Percentiles rank a stretch among this genome's conserved stretches.
Conservation (phyloP, 1,284 basidiomycete genomes). For the Mycena sp. region DNA sequence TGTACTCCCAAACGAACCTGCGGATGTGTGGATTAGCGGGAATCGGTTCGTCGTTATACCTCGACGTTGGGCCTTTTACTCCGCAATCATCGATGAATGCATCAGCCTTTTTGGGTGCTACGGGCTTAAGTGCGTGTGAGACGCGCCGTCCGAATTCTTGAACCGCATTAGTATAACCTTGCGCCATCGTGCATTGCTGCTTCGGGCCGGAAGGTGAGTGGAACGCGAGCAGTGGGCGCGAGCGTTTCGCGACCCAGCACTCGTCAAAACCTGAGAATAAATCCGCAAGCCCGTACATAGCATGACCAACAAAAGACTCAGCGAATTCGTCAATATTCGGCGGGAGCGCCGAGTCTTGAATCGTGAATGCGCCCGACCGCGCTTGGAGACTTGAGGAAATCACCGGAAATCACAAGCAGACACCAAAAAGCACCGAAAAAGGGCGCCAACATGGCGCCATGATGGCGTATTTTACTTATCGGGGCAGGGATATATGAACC, state of each 20-base stretch:
- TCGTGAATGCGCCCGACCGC: too few species aligned
- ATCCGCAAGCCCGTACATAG: too few species aligned
- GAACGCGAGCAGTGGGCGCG: slow-evolving; percentile 40
- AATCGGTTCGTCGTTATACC: slow-evolving; percentile 34
- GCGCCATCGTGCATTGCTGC: slow-evolving; percentile 33
- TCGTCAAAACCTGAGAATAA: slow-evolving; percentile 42
- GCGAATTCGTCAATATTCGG: too few species aligned
- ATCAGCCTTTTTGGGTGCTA: too few species aligned
- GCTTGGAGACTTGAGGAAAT: slow-evolving; percentile 45
- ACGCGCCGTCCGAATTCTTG: slow-evolving; percentile 39
- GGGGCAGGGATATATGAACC: too few species aligned
- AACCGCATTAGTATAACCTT: slow-evolving; percentile 41
- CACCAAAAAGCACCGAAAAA: too few species aligned
- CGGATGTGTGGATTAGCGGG: slow-evolving; percentile 29
- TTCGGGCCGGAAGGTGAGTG: slow-evolving; percentile 32
- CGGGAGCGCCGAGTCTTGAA: too few species aligned
- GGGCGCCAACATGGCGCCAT: too few species aligned
- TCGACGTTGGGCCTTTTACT: slow-evolving; percentile 37
- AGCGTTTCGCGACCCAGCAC: slow-evolving; percentile 22
- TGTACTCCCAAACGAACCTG: slow-evolving; percentile 38
- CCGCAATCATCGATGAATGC: slow-evolving; percentile 43
- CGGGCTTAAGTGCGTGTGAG: too few species aligned
- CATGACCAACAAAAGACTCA: too few species aligned
- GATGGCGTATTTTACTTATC: too few species aligned
- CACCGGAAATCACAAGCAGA: slow-evolving; percentile 44